Evolutionary conservation across 1,139 yeast genomes (phyloP).

Genomic region (Hyphopichia buzzinii): DNA sequence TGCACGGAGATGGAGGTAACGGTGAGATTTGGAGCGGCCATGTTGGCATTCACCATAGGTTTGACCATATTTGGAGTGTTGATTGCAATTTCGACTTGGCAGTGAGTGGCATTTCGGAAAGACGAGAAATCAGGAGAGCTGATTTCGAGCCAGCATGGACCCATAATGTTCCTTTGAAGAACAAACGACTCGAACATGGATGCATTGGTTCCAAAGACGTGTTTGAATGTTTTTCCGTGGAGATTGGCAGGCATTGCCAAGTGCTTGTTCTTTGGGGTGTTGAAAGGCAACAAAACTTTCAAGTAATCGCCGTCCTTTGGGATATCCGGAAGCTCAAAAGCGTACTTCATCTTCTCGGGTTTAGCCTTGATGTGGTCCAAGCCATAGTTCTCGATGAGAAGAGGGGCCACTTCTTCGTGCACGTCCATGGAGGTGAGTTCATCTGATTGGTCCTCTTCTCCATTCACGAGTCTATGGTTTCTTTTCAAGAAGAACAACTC

Average conservation of each 20-base stretch:
- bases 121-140: constrained; percentile 59
- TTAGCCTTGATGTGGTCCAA: constrained; percentile 64
- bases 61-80: constrained; percentile 47
- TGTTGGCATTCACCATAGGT: constrained; percentile 47
- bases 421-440: constrained; percentile 61
- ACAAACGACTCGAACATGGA: constrained; percentile 84
- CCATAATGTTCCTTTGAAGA: constrained; percentile 81
- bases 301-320: constrained; percentile 82
- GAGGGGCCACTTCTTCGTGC: constrained; percentile 70
- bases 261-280: constrained; percentile 52
- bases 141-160: constrained; percentile 94
- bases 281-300: constrained; percentile 72
- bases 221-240: constrained; percentile 74
- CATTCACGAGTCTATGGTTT: constrained; percentile 33
- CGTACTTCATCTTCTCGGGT: constrained; percentile 75
- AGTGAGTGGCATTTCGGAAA: constrained; percentile 72
- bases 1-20: constrained; percentile 77
- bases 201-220: constrained; percentile 77
- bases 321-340: constrained; percentile 79
- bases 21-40: constrained; percentile 60
- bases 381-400: constrained; percentile 61
- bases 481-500: constrained; percentile 82
- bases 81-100: constrained; percentile 71
- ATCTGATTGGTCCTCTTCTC: constrained; percentile 37
- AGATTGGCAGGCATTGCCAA: constrained; percentile 58